These are phyloP conservation scores for Botrytis fragariae DNA, from an alignment of 2,329 filamentous ascomycete genomes.

Conservation along the genomic window DNA sequence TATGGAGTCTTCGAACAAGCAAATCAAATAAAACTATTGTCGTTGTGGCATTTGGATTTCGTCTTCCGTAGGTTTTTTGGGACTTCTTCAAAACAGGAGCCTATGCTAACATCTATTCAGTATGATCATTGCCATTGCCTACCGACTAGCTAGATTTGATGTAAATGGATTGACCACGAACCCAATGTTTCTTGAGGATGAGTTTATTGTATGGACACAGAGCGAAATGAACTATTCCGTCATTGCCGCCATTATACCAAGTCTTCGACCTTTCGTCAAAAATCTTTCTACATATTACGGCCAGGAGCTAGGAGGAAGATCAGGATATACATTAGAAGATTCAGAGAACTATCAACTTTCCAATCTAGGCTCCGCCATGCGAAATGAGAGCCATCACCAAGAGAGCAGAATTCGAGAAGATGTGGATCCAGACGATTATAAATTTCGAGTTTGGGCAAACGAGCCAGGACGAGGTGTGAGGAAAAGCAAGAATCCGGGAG, in stretches of 20 bases:
- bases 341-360: constrained; percentile 19
- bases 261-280: constrained; percentile 46
- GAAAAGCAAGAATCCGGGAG: background rate
- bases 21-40: constrained; percentile 42
- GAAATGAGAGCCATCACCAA: background rate
- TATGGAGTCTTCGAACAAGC: constrained; percentile 42
- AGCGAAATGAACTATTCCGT: constrained; percentile 44
- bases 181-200: constrained; percentile 40
- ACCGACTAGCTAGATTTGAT: constrained; percentile 42
- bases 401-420: constrained; percentile 1
- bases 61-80: constrained; percentile 39
- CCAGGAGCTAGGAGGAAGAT: constrained; percentile 22
- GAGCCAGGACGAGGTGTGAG: background rate
- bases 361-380: background rate
- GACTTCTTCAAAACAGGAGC: background rate
- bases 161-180: constrained; percentile 37
- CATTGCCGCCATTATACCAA: constrained; percentile 44
- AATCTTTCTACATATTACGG: constrained; percentile 40
- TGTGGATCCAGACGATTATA: constrained; percentile 21
- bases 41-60: constrained; percentile 42
- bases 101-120: constrained; percentile 30
- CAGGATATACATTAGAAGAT: constrained; percentile 2
- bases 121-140: constrained; percentile 41
- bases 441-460: constrained; percentile 20
- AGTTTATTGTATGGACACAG: constrained; percentile 42